Conservation (phyloP, 2,329 filamentous ascomycete genomes). For the Fusarium nanum region DNA sequence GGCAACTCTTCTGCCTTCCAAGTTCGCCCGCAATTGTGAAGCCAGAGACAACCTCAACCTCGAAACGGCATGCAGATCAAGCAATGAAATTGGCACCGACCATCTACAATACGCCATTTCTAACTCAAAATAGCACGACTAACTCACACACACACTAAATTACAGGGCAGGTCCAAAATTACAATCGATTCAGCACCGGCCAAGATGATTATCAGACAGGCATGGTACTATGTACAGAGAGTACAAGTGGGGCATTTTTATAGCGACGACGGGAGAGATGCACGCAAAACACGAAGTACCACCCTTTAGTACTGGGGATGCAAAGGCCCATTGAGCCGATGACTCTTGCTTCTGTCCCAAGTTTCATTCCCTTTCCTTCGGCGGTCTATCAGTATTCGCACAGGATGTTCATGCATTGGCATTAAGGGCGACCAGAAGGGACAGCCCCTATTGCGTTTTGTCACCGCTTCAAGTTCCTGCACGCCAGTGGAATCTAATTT, state of each 20-base stretch:
- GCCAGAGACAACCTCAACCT: not conserved
- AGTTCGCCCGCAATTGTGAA: not conserved
- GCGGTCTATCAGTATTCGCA: no score
- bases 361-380: not conserved
- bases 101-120: not conserved
- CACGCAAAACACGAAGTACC: not conserved
- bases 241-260: constrained; percentile 5
- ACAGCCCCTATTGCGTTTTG: not conserved
- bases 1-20: not conserved
- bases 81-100: not conserved
- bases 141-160: not conserved
- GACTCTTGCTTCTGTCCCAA: not conserved
- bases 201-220: not conserved
- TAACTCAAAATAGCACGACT: not conserved
- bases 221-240: not conserved
- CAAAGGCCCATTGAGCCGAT: not conserved
- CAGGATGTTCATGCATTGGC: not conserved
- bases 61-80: not conserved
- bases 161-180: not conserved
- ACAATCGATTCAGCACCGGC: not conserved
- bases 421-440: not conserved
- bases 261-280: not conserved
- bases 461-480: not conserved
- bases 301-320: not conserved
- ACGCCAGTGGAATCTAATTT: constrained; percentile 2